phyloP scores from a whole-genome alignment of 1,139 yeast species.

The Zhuliangozyma blackwelliae region DNA sequence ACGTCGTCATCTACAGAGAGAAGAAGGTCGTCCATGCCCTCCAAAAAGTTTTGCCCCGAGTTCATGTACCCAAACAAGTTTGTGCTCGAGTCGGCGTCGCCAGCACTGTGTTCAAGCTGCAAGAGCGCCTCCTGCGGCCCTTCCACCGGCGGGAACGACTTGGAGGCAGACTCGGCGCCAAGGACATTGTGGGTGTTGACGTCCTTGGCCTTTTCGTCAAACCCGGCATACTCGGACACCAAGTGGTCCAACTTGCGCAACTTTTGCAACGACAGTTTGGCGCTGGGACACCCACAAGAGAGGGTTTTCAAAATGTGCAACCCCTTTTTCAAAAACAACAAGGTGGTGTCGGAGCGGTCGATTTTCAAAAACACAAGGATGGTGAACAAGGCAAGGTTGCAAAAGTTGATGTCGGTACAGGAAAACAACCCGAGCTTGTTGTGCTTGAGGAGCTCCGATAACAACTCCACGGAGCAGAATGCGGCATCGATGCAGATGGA shows the following conservation, averaged over 20 bases:
- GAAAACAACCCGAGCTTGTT: constrained; percentile 16
- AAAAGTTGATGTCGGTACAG: constrained; percentile 15
- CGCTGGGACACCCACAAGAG: constrained; percentile 16
- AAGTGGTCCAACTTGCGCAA: constrained; percentile 7
- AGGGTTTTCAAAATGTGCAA: constrained; percentile 13
- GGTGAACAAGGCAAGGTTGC: constrained; percentile 14
- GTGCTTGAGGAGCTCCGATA: constrained; percentile 12
- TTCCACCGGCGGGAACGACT: constrained; percentile 7
- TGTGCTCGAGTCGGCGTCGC: constrained; percentile 2
- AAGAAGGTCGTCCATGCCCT: constrained; percentile 7
- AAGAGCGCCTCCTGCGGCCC: constrained; percentile 3
- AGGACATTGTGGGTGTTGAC: constrained; percentile 6
- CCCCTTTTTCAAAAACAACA: constrained; percentile 15
- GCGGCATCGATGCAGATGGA: constrained; percentile 18
- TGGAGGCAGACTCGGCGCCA: constrained; percentile 8
- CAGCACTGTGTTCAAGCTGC: constrained; percentile 3
- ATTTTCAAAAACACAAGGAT: constrained; percentile 14
- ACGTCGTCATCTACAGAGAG: constrained; percentile 7
- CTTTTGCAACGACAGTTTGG: constrained; percentile 9
- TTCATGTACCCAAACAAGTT: constrained; percentile 4
- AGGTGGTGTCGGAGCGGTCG: constrained; percentile 14
- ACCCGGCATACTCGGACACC: constrained; percentile 9
- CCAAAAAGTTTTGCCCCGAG: constrained; percentile 4
- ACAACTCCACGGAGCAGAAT: constrained; percentile 13
- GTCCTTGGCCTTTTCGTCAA: constrained; percentile 8